A percentile compares a stretch with the other conserved stretches of the same genome.
These are phyloP conservation scores for Allium cepa DNA, from an alignment of 106 monocot species.

Conservation along the genomic window DNA sequence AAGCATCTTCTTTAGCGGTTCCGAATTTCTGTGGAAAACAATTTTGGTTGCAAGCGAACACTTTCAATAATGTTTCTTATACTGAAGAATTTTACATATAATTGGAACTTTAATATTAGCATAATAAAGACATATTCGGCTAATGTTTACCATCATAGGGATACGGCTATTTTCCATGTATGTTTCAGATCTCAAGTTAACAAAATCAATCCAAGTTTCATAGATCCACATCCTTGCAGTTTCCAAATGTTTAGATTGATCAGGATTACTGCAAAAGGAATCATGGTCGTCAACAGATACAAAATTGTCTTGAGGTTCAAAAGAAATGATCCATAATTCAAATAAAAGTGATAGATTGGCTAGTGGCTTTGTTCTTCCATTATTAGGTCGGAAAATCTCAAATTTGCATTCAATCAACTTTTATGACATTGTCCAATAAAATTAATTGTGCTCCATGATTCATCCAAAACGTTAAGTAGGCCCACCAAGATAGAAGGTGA, in stretches of 20 bases:
- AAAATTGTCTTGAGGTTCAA: no score
- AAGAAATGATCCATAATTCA: no score
- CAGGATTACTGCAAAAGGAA: constrained; percentile 65
- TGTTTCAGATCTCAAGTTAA: constrained; percentile 98
- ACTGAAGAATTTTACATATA: neutral
- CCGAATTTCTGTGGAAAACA: constrained; percentile 59
- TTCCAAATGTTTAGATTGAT: constrained; percentile 98
- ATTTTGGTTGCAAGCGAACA: neutral
- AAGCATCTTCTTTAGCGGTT: constrained; percentile 89
- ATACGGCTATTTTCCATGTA: constrained; percentile 95
- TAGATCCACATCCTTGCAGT: constrained; percentile 93
- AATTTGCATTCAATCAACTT: no score
- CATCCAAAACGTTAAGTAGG: no score
- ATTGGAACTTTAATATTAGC: neutral
- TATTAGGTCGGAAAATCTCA: no score
- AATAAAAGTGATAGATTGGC: no score
- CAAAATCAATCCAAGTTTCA: constrained; percentile 91
- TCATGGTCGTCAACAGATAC: no score
- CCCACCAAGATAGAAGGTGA: no score
- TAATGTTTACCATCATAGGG: constrained; percentile 66
- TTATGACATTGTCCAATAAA: no score
- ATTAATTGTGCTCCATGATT: no score
- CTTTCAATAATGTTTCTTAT: neutral
- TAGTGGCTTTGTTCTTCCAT: no score
- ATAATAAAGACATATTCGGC: neutral